Percentiles rank a stretch among this genome's conserved stretches.
These are phyloP conservation scores for Lagenidium sp. DNA, from an alignment of 352 stramenopile genomes.

Conservation along the genomic window DNA sequence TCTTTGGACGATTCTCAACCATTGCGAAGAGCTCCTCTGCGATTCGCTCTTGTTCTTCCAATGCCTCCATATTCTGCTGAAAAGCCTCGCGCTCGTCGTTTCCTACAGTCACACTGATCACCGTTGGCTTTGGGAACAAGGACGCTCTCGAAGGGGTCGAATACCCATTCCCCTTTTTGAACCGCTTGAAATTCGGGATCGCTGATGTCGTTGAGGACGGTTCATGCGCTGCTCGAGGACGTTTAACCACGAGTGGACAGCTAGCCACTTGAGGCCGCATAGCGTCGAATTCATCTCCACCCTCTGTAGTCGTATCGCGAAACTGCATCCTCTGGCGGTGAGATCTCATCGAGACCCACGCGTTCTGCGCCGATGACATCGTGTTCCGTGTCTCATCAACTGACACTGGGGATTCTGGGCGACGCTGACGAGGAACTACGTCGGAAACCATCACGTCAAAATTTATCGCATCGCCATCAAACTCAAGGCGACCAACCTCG, in stretches of 20 bases:
- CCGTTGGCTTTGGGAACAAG: slow-evolving; percentile 40
- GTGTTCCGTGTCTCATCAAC: too few relatives aligned
- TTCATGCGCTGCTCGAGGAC: slow-evolving; percentile 3
- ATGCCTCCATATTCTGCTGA: slow-evolving; percentile 46
- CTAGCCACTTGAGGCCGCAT: slow-evolving; percentile 35
- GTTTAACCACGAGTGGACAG: slow-evolving; percentile 48
- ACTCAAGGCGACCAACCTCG: too few relatives aligned
- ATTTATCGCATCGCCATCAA: too few relatives aligned
- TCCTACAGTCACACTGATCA: slow-evolving; percentile 54
- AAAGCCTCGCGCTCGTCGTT: slow-evolving; percentile 44
- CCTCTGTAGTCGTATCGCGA: too few relatives aligned
- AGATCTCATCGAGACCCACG: too few relatives aligned
- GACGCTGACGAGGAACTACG: too few relatives aligned
- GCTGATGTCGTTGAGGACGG: neutral
- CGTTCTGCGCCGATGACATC: too few relatives aligned
- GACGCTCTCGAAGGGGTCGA: slow-evolving; percentile 26
- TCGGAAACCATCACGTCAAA: too few relatives aligned
- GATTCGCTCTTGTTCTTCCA: slow-evolving; percentile 79
- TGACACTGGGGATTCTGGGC: too few relatives aligned
- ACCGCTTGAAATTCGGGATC: slow-evolving; percentile 72
- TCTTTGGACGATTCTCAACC: slow-evolving; percentile 45
- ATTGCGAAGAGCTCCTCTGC: slow-evolving; percentile 80
- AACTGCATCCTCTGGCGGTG: too few relatives aligned
- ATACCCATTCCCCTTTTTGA: slow-evolving; percentile 69
- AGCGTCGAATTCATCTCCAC: too few relatives aligned